Conservation (phyloP, 2,329 filamentous ascomycete genomes). For the Pyrenophora teres region DNA sequence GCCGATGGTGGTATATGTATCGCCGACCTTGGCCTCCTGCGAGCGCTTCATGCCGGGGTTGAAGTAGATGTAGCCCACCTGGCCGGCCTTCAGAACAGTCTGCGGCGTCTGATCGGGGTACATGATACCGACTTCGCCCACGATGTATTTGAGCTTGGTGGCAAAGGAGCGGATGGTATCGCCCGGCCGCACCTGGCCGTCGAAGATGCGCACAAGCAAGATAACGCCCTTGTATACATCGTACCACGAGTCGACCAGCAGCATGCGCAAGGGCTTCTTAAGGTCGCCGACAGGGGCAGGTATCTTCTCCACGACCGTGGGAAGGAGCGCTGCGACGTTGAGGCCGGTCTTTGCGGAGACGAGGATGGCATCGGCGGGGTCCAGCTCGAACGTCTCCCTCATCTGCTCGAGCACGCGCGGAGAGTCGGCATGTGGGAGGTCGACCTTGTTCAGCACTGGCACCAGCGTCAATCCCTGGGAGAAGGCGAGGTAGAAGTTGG, state of each 20-base stretch:
- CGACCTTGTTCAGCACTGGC: constrained; percentile 96
- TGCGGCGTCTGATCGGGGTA: constrained; percentile 87
- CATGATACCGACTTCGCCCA: constrained; percentile 97
- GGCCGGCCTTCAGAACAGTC: constrained; percentile 78
- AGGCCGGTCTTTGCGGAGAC: constrained; percentile 94
- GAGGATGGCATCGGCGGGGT: constrained; percentile 72
- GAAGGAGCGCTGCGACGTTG: constrained; percentile 82
- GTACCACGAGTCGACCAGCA: constrained; percentile 98
- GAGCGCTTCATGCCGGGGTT: constrained; percentile 98
- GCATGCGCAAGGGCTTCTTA: constrained; percentile 74
- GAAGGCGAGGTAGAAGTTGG: constrained; percentile 98
- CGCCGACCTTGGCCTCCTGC: constrained; percentile 92
- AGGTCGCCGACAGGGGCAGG: constrained; percentile 78
- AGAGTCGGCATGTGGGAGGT: constrained; percentile 88
- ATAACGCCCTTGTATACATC: constrained; percentile 95
- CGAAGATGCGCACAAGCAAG: constrained; percentile 86
- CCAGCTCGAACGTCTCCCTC: constrained; percentile 82
- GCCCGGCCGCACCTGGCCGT: constrained; percentile 80
- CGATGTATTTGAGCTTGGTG: constrained; percentile 85
- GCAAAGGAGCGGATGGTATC: constrained; percentile 87
- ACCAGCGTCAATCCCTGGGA: constrained; percentile 84
- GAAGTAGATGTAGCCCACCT: constrained; percentile 96
- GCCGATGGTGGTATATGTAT: constrained; percentile 87
- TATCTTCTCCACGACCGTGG: constrained; percentile 82
- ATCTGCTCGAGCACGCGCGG: constrained; percentile 85